Evolutionary conservation across 768 basidiomycete genomes (phyloP), one percentile per base, ranked within the genome.

Genomic region (Podaxis rugospora): DNA sequence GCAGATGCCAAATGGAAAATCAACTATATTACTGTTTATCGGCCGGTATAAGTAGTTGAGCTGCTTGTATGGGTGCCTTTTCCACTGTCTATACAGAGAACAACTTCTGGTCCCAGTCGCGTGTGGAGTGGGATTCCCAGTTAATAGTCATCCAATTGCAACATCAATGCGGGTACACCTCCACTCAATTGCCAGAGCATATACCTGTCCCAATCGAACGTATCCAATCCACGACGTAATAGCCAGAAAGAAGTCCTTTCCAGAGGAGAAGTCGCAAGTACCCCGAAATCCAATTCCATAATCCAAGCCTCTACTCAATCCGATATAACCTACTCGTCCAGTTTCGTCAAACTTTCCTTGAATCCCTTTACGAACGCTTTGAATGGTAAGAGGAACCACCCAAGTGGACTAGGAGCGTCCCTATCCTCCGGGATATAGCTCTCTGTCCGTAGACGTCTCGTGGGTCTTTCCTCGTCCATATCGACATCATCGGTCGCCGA

Each of bases 361-460:
- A 90, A 88, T 18, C 87, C 88, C 63, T 82, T 80, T 57, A 85
- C 76, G 68, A 90, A 88, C 5, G 83, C 82, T 67, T 81, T 79
- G 71, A 88, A 76, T 4, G 88, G 87, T 42, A 82, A 74, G 70
- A 83, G 72, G 66, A 89, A 77, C 87, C 84, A 88, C 36, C 82
- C 82, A 56, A 85, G 67, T 36, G 79, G 64, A 47, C 75, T 74
- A n/a, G 82, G 80, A 5, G 76, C 69, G 28, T 84, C 81, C 62
- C 69, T 74, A 61, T 73, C 68, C 3, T 83, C 76, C 0, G 78
- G 74, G 46, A 71, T 67, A 70, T 83, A 82, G 0, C 67, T 70
- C 55, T 78, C 80, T 35, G 70, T 82, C 37, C 87, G 79, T 13
- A 79, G 75, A n/a, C 87, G 85, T 57, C 79, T 82, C 27, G 72